Evolutionary conservation across 2,329 filamentous ascomycete genomes (phyloP).

Genomic region (Clarireedia paspali): DNA sequence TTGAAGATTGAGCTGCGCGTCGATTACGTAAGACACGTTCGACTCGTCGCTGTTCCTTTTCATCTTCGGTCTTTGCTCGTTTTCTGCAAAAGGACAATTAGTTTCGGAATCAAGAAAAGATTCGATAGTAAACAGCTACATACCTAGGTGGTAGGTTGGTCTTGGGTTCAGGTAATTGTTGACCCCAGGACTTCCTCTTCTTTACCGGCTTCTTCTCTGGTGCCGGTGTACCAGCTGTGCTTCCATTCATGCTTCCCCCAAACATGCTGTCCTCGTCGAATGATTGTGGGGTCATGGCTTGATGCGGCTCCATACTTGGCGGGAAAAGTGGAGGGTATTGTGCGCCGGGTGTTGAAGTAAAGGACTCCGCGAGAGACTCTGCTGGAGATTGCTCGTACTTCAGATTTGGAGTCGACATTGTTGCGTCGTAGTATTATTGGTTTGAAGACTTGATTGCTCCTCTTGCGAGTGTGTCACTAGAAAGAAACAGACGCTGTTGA

Average conservation of each 20-base stretch:
- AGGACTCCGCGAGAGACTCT: slow-evolving; percentile 28
- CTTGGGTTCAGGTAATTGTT: slow-evolving; percentile 93
- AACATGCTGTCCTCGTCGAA: slow-evolving; percentile 29
- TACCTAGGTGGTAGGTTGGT: slow-evolving; percentile 90
- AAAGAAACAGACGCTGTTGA: not conserved
- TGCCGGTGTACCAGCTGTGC: slow-evolving; percentile 23
- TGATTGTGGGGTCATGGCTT: slow-evolving; percentile 29
- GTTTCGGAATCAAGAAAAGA: slow-evolving; percentile 6
- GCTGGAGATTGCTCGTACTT: slow-evolving; percentile 29
- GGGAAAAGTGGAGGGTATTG: slow-evolving; percentile 27
- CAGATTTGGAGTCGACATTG: slow-evolving; percentile 21
- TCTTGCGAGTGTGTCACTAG: not conserved
- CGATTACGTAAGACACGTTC: slow-evolving; percentile 96
- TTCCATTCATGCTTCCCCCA: slow-evolving; percentile 18
- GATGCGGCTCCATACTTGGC: slow-evolving; percentile 21
- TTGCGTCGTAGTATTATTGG: not conserved
- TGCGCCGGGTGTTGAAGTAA: slow-evolving; percentile 28
- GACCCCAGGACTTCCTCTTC: slow-evolving; percentile 98
- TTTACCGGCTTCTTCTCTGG: slow-evolving; percentile 68
- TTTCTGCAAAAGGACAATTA: slow-evolving; percentile 48
- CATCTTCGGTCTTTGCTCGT: slow-evolving; percentile 96
- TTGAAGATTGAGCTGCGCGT: slow-evolving; percentile 89
- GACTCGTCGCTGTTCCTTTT: slow-evolving; percentile 96
- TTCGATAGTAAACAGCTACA: not conserved
- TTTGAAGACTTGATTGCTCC: not conserved